phyloP scores from a whole-genome alignment of 1,139 yeast species.

The Blastobotrys arbuscula region DNA sequence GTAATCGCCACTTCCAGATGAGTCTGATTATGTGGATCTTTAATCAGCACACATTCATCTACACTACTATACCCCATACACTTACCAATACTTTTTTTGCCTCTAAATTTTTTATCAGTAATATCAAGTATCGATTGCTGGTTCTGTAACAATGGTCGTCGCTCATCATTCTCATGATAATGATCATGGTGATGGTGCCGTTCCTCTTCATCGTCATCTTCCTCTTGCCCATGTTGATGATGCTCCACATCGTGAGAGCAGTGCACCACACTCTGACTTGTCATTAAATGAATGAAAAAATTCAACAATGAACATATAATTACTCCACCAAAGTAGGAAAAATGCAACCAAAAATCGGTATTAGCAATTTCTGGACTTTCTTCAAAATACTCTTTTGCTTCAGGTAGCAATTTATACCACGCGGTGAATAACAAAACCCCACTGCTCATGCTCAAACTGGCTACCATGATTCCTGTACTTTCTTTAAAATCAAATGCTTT shows the following conservation, averaged over 20 bases:
- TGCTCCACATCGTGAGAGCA: constrained; percentile 54
- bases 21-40: neutral
- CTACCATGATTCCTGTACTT: constrained; percentile 56
- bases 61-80: constrained; percentile 53
- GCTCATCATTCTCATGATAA: constrained; percentile 43
- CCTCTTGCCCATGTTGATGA: constrained; percentile 23
- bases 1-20: neutral
- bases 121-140: constrained; percentile 25
- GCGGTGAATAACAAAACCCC: constrained; percentile 69
- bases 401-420: constrained; percentile 67
- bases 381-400: constrained; percentile 38
- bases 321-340: constrained; percentile 55
- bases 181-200: constrained; percentile 38
- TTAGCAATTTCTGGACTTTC: constrained; percentile 25
- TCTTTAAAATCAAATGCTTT: constrained; percentile 47
- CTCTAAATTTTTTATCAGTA: constrained; percentile 24
- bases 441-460: constrained; percentile 63
- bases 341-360: constrained; percentile 36
- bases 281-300: constrained; percentile 58
- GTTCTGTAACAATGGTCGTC: neutral
- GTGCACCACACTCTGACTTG: constrained; percentile 81
- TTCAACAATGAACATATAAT: constrained; percentile 55
- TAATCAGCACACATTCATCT: constrained; percentile 27
- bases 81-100: constrained; percentile 39
- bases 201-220: constrained; percentile 17